Evolutionary conservation across 768 basidiomycete species (phyloP).

Genomic region (Hericium erinaceus): DNA sequence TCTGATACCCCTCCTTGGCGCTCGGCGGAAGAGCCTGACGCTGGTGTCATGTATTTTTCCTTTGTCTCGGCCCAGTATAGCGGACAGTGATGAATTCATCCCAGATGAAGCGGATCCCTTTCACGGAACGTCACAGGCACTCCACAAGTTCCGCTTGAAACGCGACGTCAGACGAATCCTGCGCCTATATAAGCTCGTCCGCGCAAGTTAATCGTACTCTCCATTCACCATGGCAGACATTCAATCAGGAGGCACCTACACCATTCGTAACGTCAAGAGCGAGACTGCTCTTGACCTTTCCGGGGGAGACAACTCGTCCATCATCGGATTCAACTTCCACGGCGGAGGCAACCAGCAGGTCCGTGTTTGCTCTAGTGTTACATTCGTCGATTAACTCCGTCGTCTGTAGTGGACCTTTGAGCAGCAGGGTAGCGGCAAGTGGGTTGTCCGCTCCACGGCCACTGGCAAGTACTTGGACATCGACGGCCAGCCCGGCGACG

Average conservation of each 20-base stretch:
- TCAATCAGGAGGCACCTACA: constrained; percentile 30
- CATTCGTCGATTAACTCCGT: not conserved
- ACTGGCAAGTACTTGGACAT: constrained; percentile 33
- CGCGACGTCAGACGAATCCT: no score
- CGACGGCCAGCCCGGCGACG: constrained; percentile 29
- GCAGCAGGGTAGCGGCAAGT: constrained; percentile 26
- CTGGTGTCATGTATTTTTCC: no score
- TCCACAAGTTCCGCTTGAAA: no score
- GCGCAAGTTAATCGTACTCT: no score
- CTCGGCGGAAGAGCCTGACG: no score
- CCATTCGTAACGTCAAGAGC: constrained; percentile 40
- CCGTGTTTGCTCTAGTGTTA: constrained; percentile 1
- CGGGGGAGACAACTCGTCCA: constrained; percentile 36
- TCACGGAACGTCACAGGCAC: no score
- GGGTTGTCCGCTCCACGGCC: constrained; percentile 33
- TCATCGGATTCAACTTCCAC: constrained; percentile 40
- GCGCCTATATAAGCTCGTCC: no score
- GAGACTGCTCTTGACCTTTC: constrained; percentile 49
- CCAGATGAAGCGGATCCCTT: no score
- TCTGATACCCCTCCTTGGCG: no score
- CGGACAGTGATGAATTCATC: no score
- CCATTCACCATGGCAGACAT: constrained; percentile 10
- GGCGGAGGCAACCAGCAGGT: constrained; percentile 42
- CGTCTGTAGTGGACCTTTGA: constrained; percentile 38
- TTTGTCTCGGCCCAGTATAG: no score